Evolutionary conservation across 139 green algal genomes (phyloP), one percentile per base, ranked within the genome.

Genomic region (Coelastrella sp.): DNA sequence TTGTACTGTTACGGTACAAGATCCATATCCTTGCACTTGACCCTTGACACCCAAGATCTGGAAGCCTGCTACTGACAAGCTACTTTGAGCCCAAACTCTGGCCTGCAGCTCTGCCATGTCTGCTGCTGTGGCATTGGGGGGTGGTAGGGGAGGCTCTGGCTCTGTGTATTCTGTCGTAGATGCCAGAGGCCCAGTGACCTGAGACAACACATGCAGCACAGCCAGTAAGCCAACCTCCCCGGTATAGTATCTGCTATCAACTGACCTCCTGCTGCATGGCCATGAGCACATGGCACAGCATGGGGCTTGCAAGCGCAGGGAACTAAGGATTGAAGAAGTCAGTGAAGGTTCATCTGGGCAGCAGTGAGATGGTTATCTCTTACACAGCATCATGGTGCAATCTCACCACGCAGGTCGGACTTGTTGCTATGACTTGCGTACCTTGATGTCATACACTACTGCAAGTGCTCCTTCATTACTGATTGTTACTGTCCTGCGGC

Each of bases 401-500:
- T n/a, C n/a, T n/a, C n/a, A n/a, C n/a, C n/a, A n/a, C n/a, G n/a
- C n/a, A n/a, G n/a, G n/a, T n/a, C n/a, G n/a, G n/a, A n/a, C n/a
- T n/a, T n/a, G n/a, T n/a, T n/a, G n/a, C n/a, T n/a, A n/a, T n/a
- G n/a, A n/a, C 48, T 57, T 11, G 48, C 48, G 19, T 43, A 88
- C 84, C 84, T 88, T 81, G 13, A 88, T 40, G 40, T 45, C n/a
- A 62, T 86, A 92, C 2, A 88, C 67, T 51, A 95, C 89, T n/a
- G 90, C 87, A 45, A 95, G 82, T 3, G 89, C 90, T 0, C 92
- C 92, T 23, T 90, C 85, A 43, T 95, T 95, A 15, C 62, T 76
- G 60, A 95, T 87, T 23, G 68, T 83, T 35, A 95, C 85, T 27
- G 50, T 89, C 17, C 66, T 67, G 2, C 73, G 84, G 21, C 41